Base-by-base conservation (phyloP, 768 basidiomycete genomes). In the Termitomyces sp. region DNA sequence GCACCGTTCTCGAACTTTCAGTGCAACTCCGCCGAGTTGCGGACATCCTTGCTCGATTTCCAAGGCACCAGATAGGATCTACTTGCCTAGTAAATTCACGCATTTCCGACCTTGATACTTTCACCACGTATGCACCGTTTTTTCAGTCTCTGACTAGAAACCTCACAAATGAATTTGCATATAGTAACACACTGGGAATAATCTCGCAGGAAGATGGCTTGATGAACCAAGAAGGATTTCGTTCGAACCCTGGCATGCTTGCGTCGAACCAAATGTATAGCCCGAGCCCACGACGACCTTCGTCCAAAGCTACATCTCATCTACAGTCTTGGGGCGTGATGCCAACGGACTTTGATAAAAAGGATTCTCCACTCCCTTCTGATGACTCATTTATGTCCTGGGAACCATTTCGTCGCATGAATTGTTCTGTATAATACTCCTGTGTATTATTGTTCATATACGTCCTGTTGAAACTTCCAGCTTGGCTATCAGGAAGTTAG, bases 331-430 rank as follows among this genome's bases (percentile, higher is more conserved):
- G 72, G 73, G 69, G 74, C 45, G 53, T 70, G 44, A 57, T 69
- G 35, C 60, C 67, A 16, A 44, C 62, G 17, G 64, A 59, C 44
- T 42, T 63, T 19, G 68, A n/a, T n/a, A n/a, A n/a, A n/a, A n/a
- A n/a, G n/a, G n/a, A 66, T 27, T 68, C 70, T 40, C 69, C 73
- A 21, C 64, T 72, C 57, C 62, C 79, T 51, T 74, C 74, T 56
- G 83, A 83, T 42, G 83, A 85, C 64, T 74, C 79, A 0, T 83
- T 85, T 63, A 84, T 84, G 82, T 78, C 78, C 60, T 86, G 84
- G 83, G 77, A 83, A 64, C 80, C 81, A 47, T 70, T 75, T 32
- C 72, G 76, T 17, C 54, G 55, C 43, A 52, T 52, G 19, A 40
- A n/a, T n/a, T 25, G 17, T 52, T n/a, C 35, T 41, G 29, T 52